Evolutionary conservation across 2,329 filamentous ascomycete genomes (phyloP), one percentile per base, ranked within the genome.

Genomic region (Fusarium sp.): DNA sequence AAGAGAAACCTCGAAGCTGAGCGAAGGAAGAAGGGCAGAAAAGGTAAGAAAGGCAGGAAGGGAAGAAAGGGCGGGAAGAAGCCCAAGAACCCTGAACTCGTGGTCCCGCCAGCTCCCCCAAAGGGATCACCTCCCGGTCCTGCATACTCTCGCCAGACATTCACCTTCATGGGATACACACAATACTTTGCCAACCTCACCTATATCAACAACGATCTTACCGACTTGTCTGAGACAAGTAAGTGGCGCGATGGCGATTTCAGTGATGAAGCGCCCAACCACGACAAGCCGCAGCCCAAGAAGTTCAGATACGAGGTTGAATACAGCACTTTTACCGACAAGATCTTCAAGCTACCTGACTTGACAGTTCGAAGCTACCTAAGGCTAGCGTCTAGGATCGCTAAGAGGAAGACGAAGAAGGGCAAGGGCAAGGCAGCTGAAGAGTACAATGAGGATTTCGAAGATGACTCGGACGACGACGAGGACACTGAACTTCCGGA

Each of bases 161-260:
- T 98, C 41, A 93, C 94, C 0, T 85, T 95, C 69, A 86, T 92
- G 6, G 90, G 93, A 9, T 98, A 94, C 81, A 94, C 90, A 7
- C 96, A 99, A 77, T 98, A 97, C 81, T 98, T 90, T 81, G 94
- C 95, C 68, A 99, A 99, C 80, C 84, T 99, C n/a, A 98, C 95
- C 0, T 84, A 89, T 65, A 91, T 97, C 82, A 97, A 98, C 82
- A 93, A 94, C 75, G 89, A 93, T 66, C 86, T 90, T 52, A 77
- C 81, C 4, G 75, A 80, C 14, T 80, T 80, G 18, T 63, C 72
- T 15, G 70, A 71, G 14, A 71, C 79, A n/a, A 80, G 81, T 12
- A 86, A 85, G 68, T 92, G 92, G 90, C 88, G 89, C 39, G 84
- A 90, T 64, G 91, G 91, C 59, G 91, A 90, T 75, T 88, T 91